These are phyloP conservation scores for Kickxella alabastrina DNA, from an alignment of 192 early-diverging fungal species.

Conservation along the genomic window DNA sequence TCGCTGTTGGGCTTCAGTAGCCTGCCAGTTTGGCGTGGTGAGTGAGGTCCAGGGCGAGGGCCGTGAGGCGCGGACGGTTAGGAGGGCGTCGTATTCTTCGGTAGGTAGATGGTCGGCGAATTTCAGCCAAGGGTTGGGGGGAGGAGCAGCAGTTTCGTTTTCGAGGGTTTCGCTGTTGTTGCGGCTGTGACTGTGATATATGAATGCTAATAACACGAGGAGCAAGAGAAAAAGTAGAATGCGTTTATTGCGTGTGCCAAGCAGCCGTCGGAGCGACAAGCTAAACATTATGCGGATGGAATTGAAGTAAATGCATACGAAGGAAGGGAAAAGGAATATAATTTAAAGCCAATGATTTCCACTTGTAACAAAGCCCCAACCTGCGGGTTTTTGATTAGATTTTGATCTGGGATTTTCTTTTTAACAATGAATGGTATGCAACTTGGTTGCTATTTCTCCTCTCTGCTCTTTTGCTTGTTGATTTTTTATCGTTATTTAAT, in stretches of 20 bases:
- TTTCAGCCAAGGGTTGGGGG: conserved; percentile 6
- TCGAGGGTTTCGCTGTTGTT: background rate
- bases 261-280: background rate
- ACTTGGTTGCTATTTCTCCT: too few species aligned
- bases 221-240: background rate
- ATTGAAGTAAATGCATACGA: too few species aligned
- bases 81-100: conserved; percentile 10
- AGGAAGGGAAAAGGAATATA: too few species aligned
- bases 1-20: conserved; percentile 12
- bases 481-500: too few species aligned
- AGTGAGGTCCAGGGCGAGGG: conserved; percentile 9
- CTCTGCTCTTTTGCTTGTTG: too few species aligned
- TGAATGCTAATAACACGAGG: background rate
- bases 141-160: background rate
- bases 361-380: too few species aligned
- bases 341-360: too few species aligned
- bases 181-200: background rate
- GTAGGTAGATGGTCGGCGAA: conserved; percentile 11
- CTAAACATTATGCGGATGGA: conserved; percentile 1
- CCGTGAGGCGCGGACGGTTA: conserved; percentile 3
- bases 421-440: too few species aligned
- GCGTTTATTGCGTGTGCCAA: background rate
- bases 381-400: too few species aligned
- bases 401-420: too few species aligned
- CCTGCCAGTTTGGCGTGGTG: conserved; percentile 21